Evolutionary conservation across 345 rosid genomes (phyloP).

Genomic region (Iberis pinnata): DNA sequence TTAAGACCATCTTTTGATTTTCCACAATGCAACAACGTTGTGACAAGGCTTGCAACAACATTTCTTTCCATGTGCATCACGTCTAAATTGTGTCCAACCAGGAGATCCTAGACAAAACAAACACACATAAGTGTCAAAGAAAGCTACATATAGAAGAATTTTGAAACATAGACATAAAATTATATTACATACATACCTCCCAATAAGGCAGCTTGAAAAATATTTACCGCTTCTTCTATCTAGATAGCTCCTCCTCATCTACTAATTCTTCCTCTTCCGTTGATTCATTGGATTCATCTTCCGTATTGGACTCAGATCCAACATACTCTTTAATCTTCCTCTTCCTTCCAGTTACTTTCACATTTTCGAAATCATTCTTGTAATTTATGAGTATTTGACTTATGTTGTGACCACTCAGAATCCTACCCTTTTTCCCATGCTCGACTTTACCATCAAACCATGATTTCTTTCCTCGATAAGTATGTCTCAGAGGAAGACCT

Average conservation of each 20-base stretch:
- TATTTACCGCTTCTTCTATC: background rate
- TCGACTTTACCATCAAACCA: background rate
- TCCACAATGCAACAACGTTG: background rate
- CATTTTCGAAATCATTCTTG: background rate
- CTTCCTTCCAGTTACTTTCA: background rate
- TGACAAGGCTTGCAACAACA: background rate
- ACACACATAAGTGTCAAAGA: background rate
- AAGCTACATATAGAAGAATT: no score
- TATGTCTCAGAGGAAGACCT: background rate
- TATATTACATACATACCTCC: background rate
- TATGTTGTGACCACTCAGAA: background rate
- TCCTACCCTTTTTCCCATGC: background rate
- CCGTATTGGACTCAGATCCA: no score
- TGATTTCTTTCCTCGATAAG: background rate
- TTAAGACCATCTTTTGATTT: no score
- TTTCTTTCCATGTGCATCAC: background rate
- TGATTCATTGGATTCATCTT: background rate
- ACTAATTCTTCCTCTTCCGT: background rate
- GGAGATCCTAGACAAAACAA: background rate
- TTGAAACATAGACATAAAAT: no score
- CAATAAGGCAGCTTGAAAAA: background rate
- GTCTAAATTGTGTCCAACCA: background rate
- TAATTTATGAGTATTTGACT: background rate
- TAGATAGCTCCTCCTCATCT: background rate
- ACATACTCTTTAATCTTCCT: no score